Conservation (phyloP, 2,329 filamentous ascomycete genomes). For the Fusarium foetens region DNA sequence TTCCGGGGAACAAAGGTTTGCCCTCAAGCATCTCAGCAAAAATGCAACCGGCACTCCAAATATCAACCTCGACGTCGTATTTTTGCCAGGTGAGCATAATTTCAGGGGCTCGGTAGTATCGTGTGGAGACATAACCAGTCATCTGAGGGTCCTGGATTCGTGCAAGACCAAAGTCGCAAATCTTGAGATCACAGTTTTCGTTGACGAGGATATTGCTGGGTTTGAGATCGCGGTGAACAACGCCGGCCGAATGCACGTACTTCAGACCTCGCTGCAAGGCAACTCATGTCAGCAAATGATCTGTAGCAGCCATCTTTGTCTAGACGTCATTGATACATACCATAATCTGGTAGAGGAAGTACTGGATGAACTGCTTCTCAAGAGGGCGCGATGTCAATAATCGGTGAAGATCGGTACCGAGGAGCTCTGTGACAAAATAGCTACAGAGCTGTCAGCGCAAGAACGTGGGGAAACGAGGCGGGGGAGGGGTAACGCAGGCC, state of each 20-base stretch:
- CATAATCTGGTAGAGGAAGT: conserved; percentile 99
- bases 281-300: conserved; percentile 21
- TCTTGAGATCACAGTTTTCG: conserved; percentile 99
- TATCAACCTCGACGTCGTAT: conserved; percentile 98
- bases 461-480: conserved; percentile 10
- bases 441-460: conserved; percentile 57
- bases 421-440: conserved; percentile 97
- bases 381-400: conserved; percentile 93
- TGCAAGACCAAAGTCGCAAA: conserved; percentile 97
- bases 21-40: conserved; percentile 99
- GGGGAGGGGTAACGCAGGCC: conserved; percentile 12
- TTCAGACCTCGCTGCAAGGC: conserved; percentile 84
- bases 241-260: conserved; percentile 98
- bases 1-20: conserved; percentile 97
- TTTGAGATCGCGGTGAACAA: conserved; percentile 97
- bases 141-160: conserved; percentile 99
- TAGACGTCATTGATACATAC: conserved; percentile 62
- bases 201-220: conserved; percentile 99
- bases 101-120: conserved; percentile 98
- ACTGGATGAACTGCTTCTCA: conserved; percentile 99
- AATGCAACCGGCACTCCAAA: conserved; percentile 99
- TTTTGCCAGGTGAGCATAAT: conserved; percentile 99
- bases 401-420: conserved; percentile 95
- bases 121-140: conserved; percentile 98
- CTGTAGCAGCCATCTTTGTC: background rate